phyloP scores from a whole-genome alignment of 2,329 filamentous ascomycete species.

The Colletotrichum sp. region DNA sequence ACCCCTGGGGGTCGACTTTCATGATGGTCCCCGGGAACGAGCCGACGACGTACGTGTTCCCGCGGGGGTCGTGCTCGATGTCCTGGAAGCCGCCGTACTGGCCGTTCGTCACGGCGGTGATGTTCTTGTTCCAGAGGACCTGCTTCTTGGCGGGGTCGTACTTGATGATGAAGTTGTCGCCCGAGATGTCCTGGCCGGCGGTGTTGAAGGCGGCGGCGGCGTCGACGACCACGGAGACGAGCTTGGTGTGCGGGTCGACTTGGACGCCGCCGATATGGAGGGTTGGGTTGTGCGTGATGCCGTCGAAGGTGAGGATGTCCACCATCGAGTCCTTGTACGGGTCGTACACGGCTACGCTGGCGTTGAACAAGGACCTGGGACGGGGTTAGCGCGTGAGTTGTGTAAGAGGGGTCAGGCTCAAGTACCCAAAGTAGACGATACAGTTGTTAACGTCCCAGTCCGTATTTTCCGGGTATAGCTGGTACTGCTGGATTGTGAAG shows the following conservation, averaged over 20 bases:
- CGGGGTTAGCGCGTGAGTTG: not conserved
- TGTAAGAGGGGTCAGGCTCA: too few relatives aligned
- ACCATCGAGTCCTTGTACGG: slow-evolving; percentile 21
- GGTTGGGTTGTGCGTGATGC: slow-evolving; percentile 14
- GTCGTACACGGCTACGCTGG: slow-evolving; percentile 24
- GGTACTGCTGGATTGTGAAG: slow-evolving; percentile 31
- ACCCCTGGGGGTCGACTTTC: slow-evolving; percentile 17
- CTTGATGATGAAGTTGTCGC: slow-evolving; percentile 26
- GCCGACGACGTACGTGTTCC: slow-evolving; percentile 24
- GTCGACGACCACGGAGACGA: slow-evolving; percentile 22
- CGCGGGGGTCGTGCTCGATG: slow-evolving; percentile 19
- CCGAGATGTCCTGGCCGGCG: slow-evolving; percentile 17
- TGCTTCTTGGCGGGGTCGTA: slow-evolving; percentile 21
- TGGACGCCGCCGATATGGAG: slow-evolving; percentile 24
- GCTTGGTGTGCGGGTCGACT: slow-evolving; percentile 16
- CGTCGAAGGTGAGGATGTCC: slow-evolving; percentile 21
- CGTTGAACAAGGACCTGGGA: slow-evolving; percentile 24
- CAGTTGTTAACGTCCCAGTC: slow-evolving; percentile 37
- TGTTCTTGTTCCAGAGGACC: slow-evolving; percentile 24
- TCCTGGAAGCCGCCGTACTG: slow-evolving; percentile 26
- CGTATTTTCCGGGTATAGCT: slow-evolving; percentile 40
- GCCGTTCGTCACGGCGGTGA: slow-evolving; percentile 20
- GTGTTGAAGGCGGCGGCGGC: slow-evolving; percentile 24
- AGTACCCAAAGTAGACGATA: slow-evolving; percentile 34
- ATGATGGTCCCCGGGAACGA: slow-evolving; percentile 24